These are phyloP conservation scores for Botrytis squamosa DNA, from an alignment of 2,329 filamentous ascomycete species.

Conservation along the genomic window DNA sequence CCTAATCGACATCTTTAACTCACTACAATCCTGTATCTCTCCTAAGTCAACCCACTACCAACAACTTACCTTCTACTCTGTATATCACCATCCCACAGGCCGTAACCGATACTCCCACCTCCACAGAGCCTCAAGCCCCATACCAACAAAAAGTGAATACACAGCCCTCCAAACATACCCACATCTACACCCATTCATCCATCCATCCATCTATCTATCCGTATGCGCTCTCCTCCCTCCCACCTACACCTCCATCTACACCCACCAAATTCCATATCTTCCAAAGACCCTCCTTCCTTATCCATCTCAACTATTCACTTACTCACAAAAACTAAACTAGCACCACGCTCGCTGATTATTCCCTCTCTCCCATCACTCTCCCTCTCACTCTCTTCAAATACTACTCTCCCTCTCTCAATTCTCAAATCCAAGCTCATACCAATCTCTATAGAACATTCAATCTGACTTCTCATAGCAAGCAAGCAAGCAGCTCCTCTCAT, in stretches of 20 bases:
- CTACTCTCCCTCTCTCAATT: not conserved
- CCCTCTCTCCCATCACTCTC: too few relatives aligned
- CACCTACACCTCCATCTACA: too few relatives aligned
- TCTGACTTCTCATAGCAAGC: too few relatives aligned
- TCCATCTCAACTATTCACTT: fast-evolving
- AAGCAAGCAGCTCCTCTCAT: too few relatives aligned
- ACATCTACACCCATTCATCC: too few relatives aligned
- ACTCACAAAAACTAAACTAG: not conserved
- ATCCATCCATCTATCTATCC: fast-evolving
- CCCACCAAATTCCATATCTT: too few relatives aligned
- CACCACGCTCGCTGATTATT: not conserved
- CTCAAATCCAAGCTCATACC: too few relatives aligned
- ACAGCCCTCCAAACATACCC: too few relatives aligned
- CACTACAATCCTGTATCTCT: not conserved
- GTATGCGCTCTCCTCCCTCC: fast-evolving
- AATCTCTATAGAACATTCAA: too few relatives aligned
- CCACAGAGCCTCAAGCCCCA: not conserved
- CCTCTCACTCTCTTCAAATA: too few relatives aligned
- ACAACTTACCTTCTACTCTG: not conserved
- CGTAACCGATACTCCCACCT: not conserved
- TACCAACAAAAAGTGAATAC: not conserved
- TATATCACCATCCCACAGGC: not conserved
- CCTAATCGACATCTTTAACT: not conserved
- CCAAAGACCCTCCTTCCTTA: not conserved
- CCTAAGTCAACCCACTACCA: not conserved